Conservation (phyloP, 768 basidiomycete species). For the Mycena olivaceomarginata region DNA sequence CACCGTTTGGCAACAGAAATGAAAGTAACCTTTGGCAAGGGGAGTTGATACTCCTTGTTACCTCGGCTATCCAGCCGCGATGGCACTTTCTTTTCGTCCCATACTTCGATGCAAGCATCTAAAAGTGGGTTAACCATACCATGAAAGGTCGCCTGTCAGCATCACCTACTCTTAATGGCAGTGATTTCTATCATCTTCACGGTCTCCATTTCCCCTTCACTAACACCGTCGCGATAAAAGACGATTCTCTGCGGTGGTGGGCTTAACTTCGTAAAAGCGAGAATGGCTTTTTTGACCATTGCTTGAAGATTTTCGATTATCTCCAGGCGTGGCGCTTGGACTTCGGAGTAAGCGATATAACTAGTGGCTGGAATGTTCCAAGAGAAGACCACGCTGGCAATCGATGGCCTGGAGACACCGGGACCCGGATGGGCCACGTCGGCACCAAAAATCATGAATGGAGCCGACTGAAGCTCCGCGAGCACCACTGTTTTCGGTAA, state of each 20-base stretch:
- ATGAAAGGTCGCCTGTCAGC: neutral
- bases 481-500: slow-evolving; percentile 54
- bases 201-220: slow-evolving; percentile 62
- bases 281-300: slow-evolving; percentile 59
- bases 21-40: slow-evolving; percentile 67
- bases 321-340: slow-evolving; percentile 70
- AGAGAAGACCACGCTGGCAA: slow-evolving; percentile 77
- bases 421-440: slow-evolving; percentile 81
- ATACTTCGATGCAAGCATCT: slow-evolving; percentile 46
- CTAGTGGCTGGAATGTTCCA: slow-evolving; percentile 64
- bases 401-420: slow-evolving; percentile 70
- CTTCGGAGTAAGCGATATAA: slow-evolving; percentile 64
- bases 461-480: slow-evolving; percentile 41
- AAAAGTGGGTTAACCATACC: neutral
- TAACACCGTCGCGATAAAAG: slow-evolving; percentile 70
- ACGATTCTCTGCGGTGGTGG: slow-evolving; percentile 55
- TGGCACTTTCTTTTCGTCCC: slow-evolving; percentile 37
- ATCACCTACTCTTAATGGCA: slow-evolving; percentile 62
- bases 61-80: no score
- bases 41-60: neutral
- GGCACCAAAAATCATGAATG: slow-evolving; percentile 70
- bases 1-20: slow-evolving; percentile 79
- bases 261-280: slow-evolving; percentile 39
- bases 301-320: slow-evolving; percentile 63
- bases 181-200: slow-evolving; percentile 66